A percentile compares a stretch with the other conserved stretches of the same genome.
Evolutionary conservation across 768 basidiomycete species (phyloP).

Genomic region (Cubamyces lactineus): DNA sequence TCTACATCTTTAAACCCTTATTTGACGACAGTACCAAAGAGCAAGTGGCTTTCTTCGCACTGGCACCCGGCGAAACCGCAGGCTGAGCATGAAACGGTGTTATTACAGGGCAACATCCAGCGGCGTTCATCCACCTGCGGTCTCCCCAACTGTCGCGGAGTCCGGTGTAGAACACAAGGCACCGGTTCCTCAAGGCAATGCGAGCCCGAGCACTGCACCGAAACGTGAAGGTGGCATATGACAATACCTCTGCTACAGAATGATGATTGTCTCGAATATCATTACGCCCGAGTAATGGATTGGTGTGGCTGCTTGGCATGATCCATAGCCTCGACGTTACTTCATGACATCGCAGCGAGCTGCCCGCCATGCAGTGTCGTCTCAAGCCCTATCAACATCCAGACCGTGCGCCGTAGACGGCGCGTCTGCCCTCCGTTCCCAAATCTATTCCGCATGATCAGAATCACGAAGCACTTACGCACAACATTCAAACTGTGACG

Average conservation of each 20-base stretch:
- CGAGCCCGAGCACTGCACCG: background rate
- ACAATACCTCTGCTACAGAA: background rate
- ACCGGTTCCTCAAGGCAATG: background rate
- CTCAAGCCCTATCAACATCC: slow-evolving; percentile 37
- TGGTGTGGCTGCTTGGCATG: too few relatives aligned
- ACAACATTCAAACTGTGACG: background rate
- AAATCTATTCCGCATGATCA: slow-evolving; percentile 26
- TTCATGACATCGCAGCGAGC: background rate
- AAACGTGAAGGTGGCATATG: background rate
- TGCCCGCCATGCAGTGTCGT: background rate
- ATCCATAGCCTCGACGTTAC: background rate
- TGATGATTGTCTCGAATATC: background rate
- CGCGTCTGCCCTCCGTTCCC: slow-evolving; percentile 33
- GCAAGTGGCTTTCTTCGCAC: background rate
- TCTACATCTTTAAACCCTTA: slow-evolving; percentile 67
- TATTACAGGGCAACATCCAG: background rate
- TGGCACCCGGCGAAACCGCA: background rate
- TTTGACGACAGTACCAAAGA: slow-evolving; percentile 29
- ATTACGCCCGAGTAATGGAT: too few relatives aligned
- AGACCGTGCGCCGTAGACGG: slow-evolving; percentile 28
- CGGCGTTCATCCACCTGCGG: background rate
- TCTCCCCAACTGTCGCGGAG: background rate
- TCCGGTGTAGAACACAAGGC: background rate
- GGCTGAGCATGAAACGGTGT: slow-evolving; percentile 12
- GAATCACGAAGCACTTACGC: too few relatives aligned